Percentiles rank a stretch among this genome's conserved stretches.
Conservation (phyloP, 345 rosid species). For the Eucalyptus caleyi region DNA sequence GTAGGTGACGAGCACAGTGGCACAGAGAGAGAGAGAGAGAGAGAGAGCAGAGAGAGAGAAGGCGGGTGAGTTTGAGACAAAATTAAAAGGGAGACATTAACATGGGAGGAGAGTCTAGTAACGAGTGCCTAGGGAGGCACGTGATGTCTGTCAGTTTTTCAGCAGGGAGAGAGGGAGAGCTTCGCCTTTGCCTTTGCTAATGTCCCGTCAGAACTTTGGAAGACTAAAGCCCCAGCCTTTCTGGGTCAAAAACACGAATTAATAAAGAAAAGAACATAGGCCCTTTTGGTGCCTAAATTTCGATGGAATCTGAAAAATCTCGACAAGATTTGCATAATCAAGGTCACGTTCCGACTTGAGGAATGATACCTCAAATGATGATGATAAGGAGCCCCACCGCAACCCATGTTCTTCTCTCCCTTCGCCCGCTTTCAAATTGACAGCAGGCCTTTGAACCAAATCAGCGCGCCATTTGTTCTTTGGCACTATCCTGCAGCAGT, state of each 20-base stretch:
- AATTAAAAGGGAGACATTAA: background rate
- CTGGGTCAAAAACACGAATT: background rate
- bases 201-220: background rate
- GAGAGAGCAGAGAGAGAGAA: background rate
- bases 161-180: background rate
- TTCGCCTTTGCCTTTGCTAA: background rate
- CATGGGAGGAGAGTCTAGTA: background rate
- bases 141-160: constrained; percentile 39
- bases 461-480: background rate
- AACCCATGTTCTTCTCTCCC: background rate
- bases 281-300: background rate
- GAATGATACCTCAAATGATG: background rate
- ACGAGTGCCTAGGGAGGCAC: constrained; percentile 17
- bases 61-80: background rate
- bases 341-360: background rate
- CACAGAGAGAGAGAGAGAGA: background rate
- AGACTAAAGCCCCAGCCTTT: background rate
- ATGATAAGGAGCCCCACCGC: background rate
- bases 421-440: background rate
- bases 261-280: background rate
- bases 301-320: background rate
- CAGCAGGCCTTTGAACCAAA: background rate
- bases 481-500: background rate
- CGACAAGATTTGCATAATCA: background rate
- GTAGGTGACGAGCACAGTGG: constrained; percentile 27